Evolutionary conservation across 2,329 filamentous ascomycete species (phyloP), one percentile per base, ranked within the genome.

Genomic region (Fusarium algeriense): DNA sequence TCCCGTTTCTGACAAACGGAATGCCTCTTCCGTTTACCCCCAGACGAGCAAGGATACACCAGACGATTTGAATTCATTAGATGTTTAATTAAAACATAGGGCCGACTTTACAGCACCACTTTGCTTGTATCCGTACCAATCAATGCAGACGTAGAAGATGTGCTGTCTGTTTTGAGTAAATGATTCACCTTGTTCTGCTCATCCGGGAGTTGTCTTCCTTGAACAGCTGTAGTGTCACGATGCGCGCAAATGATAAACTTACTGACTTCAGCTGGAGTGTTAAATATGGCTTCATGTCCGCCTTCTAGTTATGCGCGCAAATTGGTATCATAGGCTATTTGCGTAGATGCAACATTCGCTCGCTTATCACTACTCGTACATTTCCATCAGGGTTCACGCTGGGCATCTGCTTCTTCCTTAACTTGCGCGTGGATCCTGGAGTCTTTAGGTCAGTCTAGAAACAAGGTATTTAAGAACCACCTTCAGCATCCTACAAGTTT

Each of bases 351-450:
- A 6, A 19, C 3, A 45, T 14, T 19, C 1, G 13, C n/a, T 34
- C 26, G 38, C 20, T 30, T 19, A 17, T 19, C 19, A 12, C 23
- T 32, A 17, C 43, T 19, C 11, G 17, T 20, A 23, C 48, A 14
- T 14, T 10, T 6, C 8, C 17, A 32, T 8, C 6, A n/a, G 7
- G 14, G 6, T 6, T 2, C 32, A 26, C 15, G n/a, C 8, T 3
- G 3, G 5, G 15, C 3, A 8, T 38, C 15, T 1, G 11, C 17
- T 38, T 38, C 12, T 6, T n/a, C 19, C 12, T 17, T 52, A 19
- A 1, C 20, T n/a, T 1, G 11, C 3, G 11, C 1, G 3, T 1
- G 4, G 3, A 6, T 19, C 14, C 20, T 2, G 6, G n/a, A 32
- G 15, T 38, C 5, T 38, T 1, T 6, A 26, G 8, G 8, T 26